Percentiles rank a stretch among this genome's conserved stretches.
phyloP scores from a whole-genome alignment of 2,329 filamentous ascomycete species.

The Colletotrichum higginsianum region DNA sequence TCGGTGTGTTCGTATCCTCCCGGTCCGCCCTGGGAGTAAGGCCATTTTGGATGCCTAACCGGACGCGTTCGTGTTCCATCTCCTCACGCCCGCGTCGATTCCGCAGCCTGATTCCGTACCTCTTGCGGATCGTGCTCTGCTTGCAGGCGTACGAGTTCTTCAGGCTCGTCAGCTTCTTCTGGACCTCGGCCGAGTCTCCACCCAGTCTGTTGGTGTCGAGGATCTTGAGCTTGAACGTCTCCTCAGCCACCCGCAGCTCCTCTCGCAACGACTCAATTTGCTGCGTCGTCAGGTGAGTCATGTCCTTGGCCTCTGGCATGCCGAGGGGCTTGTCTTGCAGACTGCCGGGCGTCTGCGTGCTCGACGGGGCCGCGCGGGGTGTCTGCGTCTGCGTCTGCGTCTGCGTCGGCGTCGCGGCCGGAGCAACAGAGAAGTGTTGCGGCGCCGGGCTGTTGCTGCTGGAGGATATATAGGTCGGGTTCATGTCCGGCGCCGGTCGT shows the following conservation, averaged over 20 bases:
- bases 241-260: constrained; percentile 56
- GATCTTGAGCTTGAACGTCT: constrained; percentile 32
- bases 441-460: constrained; percentile 16
- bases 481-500: constrained; percentile 7
- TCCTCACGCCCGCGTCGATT: constrained; percentile 63
- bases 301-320: constrained; percentile 25
- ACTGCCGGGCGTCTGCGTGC: not conserved
- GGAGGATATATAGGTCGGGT: not conserved
- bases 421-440: not conserved
- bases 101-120: constrained; percentile 69
- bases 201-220: constrained; percentile 5
- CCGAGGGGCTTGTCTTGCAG: constrained; percentile 6
- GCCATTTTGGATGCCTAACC: constrained; percentile 48
- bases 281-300: constrained; percentile 26
- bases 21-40: not conserved
- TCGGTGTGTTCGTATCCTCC: not conserved
- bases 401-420: not conserved
- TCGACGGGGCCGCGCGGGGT: not conserved
- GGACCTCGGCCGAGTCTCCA: not conserved
- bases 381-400: not conserved
- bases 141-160: constrained; percentile 70
- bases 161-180: constrained; percentile 56
- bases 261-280: constrained; percentile 48
- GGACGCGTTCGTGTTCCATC: constrained; percentile 61
- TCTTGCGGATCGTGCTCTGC: constrained; percentile 70